Evolutionary conservation across 306 rosid genomes (phyloP).

Genomic region (Abrus pulchellus): DNA sequence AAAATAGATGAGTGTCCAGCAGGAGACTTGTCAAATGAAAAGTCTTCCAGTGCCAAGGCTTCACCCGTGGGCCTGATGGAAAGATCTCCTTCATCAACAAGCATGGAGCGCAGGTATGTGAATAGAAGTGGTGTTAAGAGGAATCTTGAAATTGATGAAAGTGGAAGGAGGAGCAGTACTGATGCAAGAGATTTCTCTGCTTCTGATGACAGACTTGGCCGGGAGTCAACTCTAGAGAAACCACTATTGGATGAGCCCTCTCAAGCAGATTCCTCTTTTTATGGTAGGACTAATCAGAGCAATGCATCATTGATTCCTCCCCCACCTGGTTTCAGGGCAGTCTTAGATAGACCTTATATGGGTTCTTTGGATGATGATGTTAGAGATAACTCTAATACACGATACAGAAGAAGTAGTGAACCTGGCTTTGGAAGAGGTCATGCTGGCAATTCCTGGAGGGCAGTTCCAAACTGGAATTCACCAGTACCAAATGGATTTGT

Average conservation of each 20-base stretch:
- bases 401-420: constrained; percentile 81
- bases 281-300: constrained; percentile 71
- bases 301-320: constrained; percentile 68
- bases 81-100: constrained; percentile 85
- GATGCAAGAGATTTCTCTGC: constrained; percentile 74
- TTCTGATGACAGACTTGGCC: constrained; percentile 71
- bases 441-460: constrained; percentile 95
- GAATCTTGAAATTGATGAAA: constrained; percentile 80
- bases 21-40: constrained; percentile 77
- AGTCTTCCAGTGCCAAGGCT: constrained; percentile 83
- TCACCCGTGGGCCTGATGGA: constrained; percentile 76
- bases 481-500: constrained; percentile 90
- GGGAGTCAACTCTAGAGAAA: constrained; percentile 74
- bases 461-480: constrained; percentile 84
- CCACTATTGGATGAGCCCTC: constrained; percentile 70
- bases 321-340: constrained; percentile 74
- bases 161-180: constrained; percentile 73
- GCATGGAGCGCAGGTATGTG: constrained; percentile 73
- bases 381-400: constrained; percentile 79
- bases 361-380: constrained; percentile 85
- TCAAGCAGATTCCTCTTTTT: constrained; percentile 70
- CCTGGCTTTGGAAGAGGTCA: constrained; percentile 83
- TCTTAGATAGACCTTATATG: constrained; percentile 81
- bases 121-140: constrained; percentile 67
- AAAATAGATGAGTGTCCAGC: constrained; percentile 71